phyloP scores from a whole-genome alignment of 176 grass and related monocot genomes.

The Eleusine coracana region DNA sequence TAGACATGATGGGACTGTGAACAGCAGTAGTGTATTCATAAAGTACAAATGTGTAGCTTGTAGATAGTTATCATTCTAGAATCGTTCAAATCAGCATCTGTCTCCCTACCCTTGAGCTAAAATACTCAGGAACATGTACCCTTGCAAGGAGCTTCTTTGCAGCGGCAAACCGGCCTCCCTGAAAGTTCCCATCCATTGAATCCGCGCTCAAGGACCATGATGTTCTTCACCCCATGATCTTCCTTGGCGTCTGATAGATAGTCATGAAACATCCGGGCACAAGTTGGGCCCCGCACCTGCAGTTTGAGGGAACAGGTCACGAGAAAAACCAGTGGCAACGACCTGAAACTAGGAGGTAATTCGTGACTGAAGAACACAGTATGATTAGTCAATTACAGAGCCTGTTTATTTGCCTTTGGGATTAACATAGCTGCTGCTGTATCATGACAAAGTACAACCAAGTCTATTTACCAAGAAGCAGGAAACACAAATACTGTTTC shows the following conservation, averaged over 20 bases:
- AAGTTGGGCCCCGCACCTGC: slow-evolving; percentile 80
- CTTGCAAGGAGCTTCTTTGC: slow-evolving; percentile 73
- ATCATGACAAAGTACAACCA: too few species aligned
- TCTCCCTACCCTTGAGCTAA: not conserved
- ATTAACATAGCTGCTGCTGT: too few species aligned
- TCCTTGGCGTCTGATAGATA: slow-evolving; percentile 62
- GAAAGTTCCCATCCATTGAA: slow-evolving; percentile 85
- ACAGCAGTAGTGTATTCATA: not conserved
- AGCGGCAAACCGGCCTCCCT: slow-evolving; percentile 71
- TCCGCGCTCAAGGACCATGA: slow-evolving; percentile 79
- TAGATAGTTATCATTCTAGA: not conserved
- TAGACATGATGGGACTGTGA: slow-evolving; percentile 18
- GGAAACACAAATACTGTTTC: too few species aligned
- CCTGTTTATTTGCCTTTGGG: too few species aligned
- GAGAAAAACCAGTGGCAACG: not conserved
- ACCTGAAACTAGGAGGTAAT: not conserved
- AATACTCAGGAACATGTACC: slow-evolving; percentile 40
- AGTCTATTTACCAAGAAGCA: too few species aligned
- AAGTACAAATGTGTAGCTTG: not conserved
- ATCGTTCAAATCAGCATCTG: not conserved
- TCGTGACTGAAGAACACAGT: too few species aligned
- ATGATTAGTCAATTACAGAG: too few species aligned
- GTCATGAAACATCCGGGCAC: slow-evolving; percentile 67
- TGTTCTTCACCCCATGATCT: slow-evolving; percentile 54
- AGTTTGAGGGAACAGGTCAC: slow-evolving; percentile 17